These are phyloP conservation scores for Carex kokanica DNA, from an alignment of 176 grass and related monocot genomes.

Conservation along the genomic window DNA sequence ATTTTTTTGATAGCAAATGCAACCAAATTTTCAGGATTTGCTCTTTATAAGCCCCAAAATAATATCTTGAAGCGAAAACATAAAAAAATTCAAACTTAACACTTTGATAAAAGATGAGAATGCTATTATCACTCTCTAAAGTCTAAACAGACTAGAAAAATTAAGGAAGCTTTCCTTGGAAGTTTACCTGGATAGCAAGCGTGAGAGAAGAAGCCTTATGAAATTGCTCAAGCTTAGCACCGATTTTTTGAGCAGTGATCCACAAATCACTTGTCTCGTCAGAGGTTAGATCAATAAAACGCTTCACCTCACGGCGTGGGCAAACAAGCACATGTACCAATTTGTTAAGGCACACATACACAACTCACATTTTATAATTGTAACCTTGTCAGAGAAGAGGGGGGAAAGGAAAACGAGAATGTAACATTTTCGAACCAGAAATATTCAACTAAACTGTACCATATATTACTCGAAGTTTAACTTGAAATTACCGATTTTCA, in stretches of 20 bases:
- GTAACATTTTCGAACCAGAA: not conserved
- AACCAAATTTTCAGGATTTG: not conserved
- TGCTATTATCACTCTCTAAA: too few species aligned
- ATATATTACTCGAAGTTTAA: not conserved
- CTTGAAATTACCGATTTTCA: not conserved
- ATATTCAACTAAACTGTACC: not conserved
- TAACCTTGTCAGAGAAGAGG: not conserved
- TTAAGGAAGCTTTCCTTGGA: not conserved
- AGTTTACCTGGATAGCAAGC: slow-evolving; percentile 67
- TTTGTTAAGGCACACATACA: slow-evolving; percentile 48
- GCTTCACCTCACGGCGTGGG: slow-evolving; percentile 69
- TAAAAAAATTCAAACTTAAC: not conserved
- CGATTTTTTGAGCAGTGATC: slow-evolving; percentile 80
- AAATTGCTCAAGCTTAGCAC: slow-evolving; percentile 57
- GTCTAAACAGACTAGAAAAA: not conserved
- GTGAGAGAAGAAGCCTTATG: slow-evolving; percentile 85
- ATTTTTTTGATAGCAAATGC: too few species aligned
- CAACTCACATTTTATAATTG: slow-evolving; percentile 11
- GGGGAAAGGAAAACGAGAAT: not conserved
- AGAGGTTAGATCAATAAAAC: slow-evolving; percentile 71
- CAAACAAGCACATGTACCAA: slow-evolving; percentile 79
- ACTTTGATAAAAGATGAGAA: not conserved
- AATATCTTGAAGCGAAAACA: not conserved
- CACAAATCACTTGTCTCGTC: slow-evolving; percentile 83
- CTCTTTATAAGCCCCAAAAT: not conserved